Percentiles rank a stretch among this genome's conserved stretches.
Evolutionary conservation across 371 early-diverging fungal genomes (phyloP).

Genomic region (Mortierella sp.): DNA sequence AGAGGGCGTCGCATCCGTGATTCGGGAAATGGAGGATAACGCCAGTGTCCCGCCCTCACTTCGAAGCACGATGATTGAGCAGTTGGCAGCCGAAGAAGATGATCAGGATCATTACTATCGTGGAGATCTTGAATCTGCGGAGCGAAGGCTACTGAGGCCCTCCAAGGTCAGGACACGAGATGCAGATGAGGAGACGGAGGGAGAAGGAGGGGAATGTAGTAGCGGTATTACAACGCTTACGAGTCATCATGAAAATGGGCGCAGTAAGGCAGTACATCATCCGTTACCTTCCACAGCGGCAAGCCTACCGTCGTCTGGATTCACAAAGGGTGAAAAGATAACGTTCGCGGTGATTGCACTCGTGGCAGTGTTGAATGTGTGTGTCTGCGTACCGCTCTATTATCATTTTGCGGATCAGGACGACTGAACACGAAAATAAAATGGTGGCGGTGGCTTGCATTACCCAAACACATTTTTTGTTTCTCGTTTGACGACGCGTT

Average conservation of each 20-base stretch:
- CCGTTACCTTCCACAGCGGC: background rate
- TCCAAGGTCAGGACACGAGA: background rate
- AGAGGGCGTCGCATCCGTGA: constrained; percentile 24
- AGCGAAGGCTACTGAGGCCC: constrained; percentile 4
- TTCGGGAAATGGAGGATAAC: constrained; percentile 23
- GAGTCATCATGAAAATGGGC: background rate
- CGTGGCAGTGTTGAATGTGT: constrained; percentile 45
- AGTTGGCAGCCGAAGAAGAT: constrained; percentile 25
- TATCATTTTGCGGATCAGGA: constrained; percentile 38
- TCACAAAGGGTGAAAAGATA: constrained; percentile 52
- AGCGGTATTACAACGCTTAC: background rate
- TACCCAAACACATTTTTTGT: background rate
- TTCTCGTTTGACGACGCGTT: background rate
- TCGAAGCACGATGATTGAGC: constrained; percentile 29
- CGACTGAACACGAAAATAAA: constrained; percentile 3
- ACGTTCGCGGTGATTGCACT: constrained; percentile 40
- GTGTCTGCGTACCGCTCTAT: constrained; percentile 53
- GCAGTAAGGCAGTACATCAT: background rate
- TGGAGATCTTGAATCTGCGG: constrained; percentile 22
- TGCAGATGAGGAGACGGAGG: background rate
- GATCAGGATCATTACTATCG: constrained; percentile 12
- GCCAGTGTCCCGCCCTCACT: constrained; percentile 34
- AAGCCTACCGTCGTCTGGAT: constrained; percentile 32
- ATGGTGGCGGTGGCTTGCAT: constrained; percentile 20
- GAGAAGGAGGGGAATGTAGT: background rate